These are phyloP conservation scores for Nannochloropsis oceanica DNA, from an alignment of 108 stramenopile species.

Conservation along the genomic window DNA sequence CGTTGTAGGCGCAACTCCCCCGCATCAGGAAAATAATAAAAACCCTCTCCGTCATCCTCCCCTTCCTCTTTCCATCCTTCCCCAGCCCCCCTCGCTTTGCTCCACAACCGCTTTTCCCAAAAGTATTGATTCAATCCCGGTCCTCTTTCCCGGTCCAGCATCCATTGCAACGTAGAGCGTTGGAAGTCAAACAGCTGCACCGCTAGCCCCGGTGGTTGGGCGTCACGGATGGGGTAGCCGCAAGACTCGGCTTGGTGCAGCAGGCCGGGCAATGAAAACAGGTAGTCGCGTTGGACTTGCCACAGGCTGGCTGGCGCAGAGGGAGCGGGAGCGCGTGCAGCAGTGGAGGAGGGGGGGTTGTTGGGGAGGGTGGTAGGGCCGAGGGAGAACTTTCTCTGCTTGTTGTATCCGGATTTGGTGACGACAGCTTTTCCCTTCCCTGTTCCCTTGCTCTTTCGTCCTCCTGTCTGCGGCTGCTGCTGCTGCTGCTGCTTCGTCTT, in stretches of 20 bases:
- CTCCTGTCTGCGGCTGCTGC: too few relatives aligned
- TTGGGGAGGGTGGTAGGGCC: too few relatives aligned
- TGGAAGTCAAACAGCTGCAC: constrained; percentile 52
- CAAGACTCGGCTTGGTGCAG: constrained; percentile 44
- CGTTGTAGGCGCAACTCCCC: constrained; percentile 49
- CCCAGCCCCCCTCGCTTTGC: neutral
- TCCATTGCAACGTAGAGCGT: constrained; percentile 53
- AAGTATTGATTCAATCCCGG: constrained; percentile 52
- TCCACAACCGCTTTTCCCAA: constrained; percentile 44
- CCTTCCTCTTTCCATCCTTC: constrained; percentile 18
- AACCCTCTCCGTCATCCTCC: constrained; percentile 43
- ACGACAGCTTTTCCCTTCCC: too few relatives aligned
- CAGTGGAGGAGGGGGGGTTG: too few relatives aligned
- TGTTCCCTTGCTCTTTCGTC: too few relatives aligned
- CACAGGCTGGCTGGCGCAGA: too few relatives aligned
- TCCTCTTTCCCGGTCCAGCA: constrained; percentile 48
- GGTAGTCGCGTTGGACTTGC: neutral
- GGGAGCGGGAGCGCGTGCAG: too few relatives aligned
- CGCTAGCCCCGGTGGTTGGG: constrained; percentile 18
- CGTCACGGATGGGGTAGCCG: constrained; percentile 30
- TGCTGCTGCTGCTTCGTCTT: too few relatives aligned
- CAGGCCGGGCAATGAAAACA: constrained; percentile 44
- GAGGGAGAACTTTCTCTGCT: too few relatives aligned
- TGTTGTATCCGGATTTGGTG: too few relatives aligned
- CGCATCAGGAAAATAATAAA: constrained; percentile 51